Percentiles rank a stretch among this genome's conserved stretches.
phyloP scores from a whole-genome alignment of 2,329 filamentous ascomycete species.

The Hymenoscyphus albidus region DNA sequence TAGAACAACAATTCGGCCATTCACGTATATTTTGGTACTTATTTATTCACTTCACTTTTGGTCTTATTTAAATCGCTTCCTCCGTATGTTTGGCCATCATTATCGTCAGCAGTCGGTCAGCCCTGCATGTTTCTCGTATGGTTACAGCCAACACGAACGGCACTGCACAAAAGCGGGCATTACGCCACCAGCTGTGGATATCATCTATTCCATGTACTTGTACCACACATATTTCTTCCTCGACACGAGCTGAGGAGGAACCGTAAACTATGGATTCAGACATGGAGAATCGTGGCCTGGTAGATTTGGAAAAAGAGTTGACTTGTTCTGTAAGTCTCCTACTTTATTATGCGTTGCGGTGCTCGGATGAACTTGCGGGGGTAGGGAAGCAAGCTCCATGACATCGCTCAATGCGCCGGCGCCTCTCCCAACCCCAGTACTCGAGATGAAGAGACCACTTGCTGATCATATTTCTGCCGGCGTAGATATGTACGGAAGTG shows the following conservation, averaged over 20 bases:
- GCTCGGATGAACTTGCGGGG: neutral
- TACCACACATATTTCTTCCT: neutral
- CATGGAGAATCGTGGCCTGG: slow-evolving; percentile 46
- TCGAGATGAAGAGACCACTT: slow-evolving; percentile 7
- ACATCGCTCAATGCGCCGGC: neutral
- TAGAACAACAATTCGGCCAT: neutral
- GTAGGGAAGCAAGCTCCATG: neutral
- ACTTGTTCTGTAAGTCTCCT: slow-evolving; percentile 76
- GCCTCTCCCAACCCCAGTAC: neutral
- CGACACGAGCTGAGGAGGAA: slow-evolving; percentile 1
- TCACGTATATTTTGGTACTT: neutral
- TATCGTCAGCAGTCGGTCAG: neutral
- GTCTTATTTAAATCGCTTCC: neutral
- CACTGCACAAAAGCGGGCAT: slow-evolving; percentile 1
- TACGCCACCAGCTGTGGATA: slow-evolving; percentile 2
- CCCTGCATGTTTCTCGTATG: neutral
- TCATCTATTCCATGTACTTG: neutral
- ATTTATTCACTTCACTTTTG: neutral
- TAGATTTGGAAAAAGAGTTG: slow-evolving; percentile 88
- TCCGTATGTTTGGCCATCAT: slow-evolving; percentile 3
- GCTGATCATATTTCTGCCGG: slow-evolving; percentile 16
- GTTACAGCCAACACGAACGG: neutral
- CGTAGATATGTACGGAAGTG: slow-evolving; percentile 91
- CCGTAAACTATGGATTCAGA: slow-evolving; percentile 41
- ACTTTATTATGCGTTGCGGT: neutral